phyloP scores from a whole-genome alignment of 495 filamentous ascomycete species.

The Monascus purpureus region DNA sequence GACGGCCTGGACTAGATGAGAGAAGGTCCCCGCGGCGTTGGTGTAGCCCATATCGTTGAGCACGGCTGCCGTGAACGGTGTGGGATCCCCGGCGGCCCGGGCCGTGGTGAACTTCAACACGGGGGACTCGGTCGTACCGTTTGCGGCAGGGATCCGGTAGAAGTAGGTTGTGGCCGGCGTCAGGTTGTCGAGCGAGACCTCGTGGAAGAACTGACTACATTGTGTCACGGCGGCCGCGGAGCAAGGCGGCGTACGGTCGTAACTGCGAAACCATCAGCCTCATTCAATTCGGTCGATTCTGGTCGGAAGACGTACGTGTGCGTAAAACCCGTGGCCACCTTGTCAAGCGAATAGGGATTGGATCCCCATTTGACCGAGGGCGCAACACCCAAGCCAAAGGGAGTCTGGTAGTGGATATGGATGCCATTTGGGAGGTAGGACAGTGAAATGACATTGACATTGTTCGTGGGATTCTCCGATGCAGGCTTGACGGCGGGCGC shows the following conservation, averaged over 20 bases:
- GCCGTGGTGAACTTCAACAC: constrained; percentile 29
- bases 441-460: constrained; percentile 38
- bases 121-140: constrained; percentile 29
- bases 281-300: not conserved
- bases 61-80: constrained; percentile 21
- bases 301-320: constrained; percentile 15
- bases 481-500: constrained; percentile 37
- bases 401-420: constrained; percentile 41
- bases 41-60: constrained; percentile 38
- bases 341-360: constrained; percentile 11
- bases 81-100: constrained; percentile 21
- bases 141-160: constrained; percentile 29
- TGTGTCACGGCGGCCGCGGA: constrained; percentile 29
- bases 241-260: constrained; percentile 38
- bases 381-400: constrained; percentile 30
- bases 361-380: constrained; percentile 31
- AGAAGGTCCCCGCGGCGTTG: constrained; percentile 31
- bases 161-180: constrained; percentile 30
- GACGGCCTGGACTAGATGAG: constrained; percentile 23
- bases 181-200: constrained; percentile 24
- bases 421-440: constrained; percentile 35
- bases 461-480: constrained; percentile 28
- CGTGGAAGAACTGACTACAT: constrained; percentile 37
- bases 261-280: constrained; percentile 14
- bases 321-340: constrained; percentile 17